Evolutionary conservation across 2,329 filamentous ascomycete species (phyloP).

Genomic region (Aspergillus luchuensis): DNA sequence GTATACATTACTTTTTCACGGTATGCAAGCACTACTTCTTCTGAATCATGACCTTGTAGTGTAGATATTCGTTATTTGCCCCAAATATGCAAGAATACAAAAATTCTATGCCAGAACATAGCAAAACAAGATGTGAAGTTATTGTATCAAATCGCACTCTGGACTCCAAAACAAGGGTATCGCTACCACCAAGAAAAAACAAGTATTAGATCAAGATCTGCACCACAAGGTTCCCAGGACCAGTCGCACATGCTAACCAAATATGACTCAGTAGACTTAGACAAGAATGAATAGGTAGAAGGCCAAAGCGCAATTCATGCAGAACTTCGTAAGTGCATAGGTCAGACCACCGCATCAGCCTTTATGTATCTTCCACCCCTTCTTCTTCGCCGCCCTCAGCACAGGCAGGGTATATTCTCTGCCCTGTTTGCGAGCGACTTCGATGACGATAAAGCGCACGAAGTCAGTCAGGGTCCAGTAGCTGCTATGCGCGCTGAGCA

Average conservation of each 20-base stretch:
- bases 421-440: constrained; percentile 76
- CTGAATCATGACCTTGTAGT: too few relatives aligned
- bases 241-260: not conserved
- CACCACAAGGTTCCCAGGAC: not conserved
- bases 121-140: not conserved
- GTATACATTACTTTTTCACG: too few relatives aligned
- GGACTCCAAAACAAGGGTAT: not conserved
- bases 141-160: not conserved
- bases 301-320: not conserved
- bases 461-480: constrained; percentile 91
- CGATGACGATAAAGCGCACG: constrained; percentile 83
- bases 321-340: not conserved
- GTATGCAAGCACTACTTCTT: too few relatives aligned
- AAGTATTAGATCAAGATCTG: not conserved
- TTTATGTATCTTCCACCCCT: constrained; percentile 51
- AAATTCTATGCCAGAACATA: too few relatives aligned
- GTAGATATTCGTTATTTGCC: too few relatives aligned
- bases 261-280: not conserved
- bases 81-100: too few relatives aligned
- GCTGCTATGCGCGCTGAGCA: constrained; percentile 91
- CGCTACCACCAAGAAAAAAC: not conserved
- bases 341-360: constrained; percentile 15
- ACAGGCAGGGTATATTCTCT: constrained; percentile 57
- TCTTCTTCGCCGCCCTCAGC: constrained; percentile 58
- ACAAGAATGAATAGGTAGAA: not conserved